phyloP scores from a whole-genome alignment of 108 stramenopile species.

The Cyclostephanos invisitatus region DNA sequence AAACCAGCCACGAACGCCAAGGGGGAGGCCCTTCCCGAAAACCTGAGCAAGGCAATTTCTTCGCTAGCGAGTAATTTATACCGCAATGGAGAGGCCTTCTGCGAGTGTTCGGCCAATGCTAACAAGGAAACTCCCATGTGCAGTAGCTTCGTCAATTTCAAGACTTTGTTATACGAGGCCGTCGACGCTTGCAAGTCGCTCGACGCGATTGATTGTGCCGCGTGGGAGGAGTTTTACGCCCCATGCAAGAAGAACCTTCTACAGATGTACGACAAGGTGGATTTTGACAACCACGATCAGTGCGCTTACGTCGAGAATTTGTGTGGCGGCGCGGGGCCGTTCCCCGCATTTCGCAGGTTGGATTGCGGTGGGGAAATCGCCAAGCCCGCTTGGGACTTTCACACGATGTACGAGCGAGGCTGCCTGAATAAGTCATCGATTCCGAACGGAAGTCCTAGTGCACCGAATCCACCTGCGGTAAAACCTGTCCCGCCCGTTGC shows the following conservation, averaged over 20 bases:
- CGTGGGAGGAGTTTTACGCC: conserved; percentile 81
- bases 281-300: conserved; percentile 63
- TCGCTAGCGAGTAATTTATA: conserved; percentile 71
- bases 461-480: conserved; percentile 16
- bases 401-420: conserved; percentile 58
- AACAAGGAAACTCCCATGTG: conserved; percentile 74
- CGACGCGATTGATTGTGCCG: conserved; percentile 89
- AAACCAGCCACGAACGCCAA: conserved; percentile 29
- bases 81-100: conserved; percentile 71
- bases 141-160: conserved; percentile 75
- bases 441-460: conserved; percentile 19
- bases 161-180: conserved; percentile 83
- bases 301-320: conserved; percentile 69
- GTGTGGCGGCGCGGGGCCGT: conserved; percentile 79
- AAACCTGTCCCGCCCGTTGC: conserved; percentile 22
- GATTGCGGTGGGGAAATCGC: conserved; percentile 78
- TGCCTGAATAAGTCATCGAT: conserved; percentile 56
- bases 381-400: conserved; percentile 79
- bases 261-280: conserved; percentile 53
- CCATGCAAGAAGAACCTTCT: conserved; percentile 75
- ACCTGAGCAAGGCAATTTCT: conserved; percentile 62
- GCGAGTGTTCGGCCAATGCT: conserved; percentile 70
- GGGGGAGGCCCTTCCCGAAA: conserved; percentile 44
- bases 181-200: conserved; percentile 86
- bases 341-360: conserved; percentile 81